Percentiles rank a stretch among this genome's conserved stretches.
These are phyloP conservation scores for Brassica balearica DNA, from an alignment of 441 rosid genomes.

Conservation along the genomic window DNA sequence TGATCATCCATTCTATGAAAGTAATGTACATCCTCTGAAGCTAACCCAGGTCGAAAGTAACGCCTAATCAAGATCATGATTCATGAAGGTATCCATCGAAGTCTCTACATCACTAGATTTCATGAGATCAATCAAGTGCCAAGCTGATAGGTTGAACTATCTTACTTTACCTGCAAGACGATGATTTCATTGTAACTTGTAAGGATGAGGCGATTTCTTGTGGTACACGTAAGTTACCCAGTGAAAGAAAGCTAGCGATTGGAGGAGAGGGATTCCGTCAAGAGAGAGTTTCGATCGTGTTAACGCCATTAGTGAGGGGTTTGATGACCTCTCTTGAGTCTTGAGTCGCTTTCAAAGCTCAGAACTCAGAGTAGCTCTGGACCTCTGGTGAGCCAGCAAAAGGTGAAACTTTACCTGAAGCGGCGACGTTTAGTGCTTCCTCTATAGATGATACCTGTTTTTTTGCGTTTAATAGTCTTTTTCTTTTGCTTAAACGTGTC, in stretches of 20 bases:
- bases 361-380: neutral
- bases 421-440: slow-evolving; percentile 2
- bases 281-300: slow-evolving; percentile 41
- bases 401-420: slow-evolving; percentile 28
- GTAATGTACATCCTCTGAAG: too few species aligned
- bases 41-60: too few species aligned
- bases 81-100: too few species aligned
- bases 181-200: slow-evolving; percentile 85
- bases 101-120: too few species aligned
- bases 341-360: neutral
- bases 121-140: too few species aligned
- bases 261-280: slow-evolving; percentile 74
- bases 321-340: neutral
- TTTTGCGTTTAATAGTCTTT: neutral
- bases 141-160: too few species aligned
- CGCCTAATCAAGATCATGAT: too few species aligned
- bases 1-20: too few species aligned
- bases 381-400: neutral
- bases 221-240: slow-evolving; percentile 59
- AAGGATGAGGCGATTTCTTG: slow-evolving; percentile 56
- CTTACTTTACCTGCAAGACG: slow-evolving; percentile 57
- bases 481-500: neutral
- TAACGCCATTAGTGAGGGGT: slow-evolving; percentile 50
- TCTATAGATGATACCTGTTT: neutral
- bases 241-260: slow-evolving; percentile 75